Evolutionary conservation across 2,329 filamentous ascomycete species (phyloP).

Genomic region (Beauveria pseudobassiana): DNA sequence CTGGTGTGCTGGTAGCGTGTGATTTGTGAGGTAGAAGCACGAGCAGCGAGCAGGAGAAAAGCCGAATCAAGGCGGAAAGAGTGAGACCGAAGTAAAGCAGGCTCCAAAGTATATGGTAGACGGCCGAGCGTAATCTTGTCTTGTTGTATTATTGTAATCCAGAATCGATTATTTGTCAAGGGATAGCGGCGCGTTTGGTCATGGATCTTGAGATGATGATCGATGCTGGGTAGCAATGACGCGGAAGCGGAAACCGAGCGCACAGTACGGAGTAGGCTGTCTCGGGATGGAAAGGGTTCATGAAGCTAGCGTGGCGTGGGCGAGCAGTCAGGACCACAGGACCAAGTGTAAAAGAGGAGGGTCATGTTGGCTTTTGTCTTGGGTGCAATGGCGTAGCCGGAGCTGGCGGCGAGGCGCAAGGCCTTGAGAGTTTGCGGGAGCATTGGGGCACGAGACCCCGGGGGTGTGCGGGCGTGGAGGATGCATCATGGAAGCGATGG

Average conservation of each 20-base stretch:
- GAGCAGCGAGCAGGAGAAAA: too few relatives aligned
- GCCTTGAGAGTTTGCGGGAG: not conserved
- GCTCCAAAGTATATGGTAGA: not conserved
- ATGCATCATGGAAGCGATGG: not conserved
- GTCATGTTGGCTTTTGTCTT: slow-evolving; percentile 4
- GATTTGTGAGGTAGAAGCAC: too few relatives aligned
- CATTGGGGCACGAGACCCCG: not conserved
- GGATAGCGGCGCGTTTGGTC: not conserved
- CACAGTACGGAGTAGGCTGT: not conserved
- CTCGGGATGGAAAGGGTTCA: not conserved
- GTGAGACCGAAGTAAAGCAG: not conserved
- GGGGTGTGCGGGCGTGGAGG: not conserved
- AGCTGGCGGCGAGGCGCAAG: not conserved
- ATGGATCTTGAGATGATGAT: not conserved
- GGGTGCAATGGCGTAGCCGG: not conserved
- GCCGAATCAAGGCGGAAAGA: too few relatives aligned
- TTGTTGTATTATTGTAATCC: too few relatives aligned
- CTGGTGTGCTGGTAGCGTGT: too few relatives aligned
- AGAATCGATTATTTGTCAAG: not conserved
- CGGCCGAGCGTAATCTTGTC: too few relatives aligned
- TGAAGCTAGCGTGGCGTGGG: not conserved
- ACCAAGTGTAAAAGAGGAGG: not conserved
- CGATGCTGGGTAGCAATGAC: not conserved
- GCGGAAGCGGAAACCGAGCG: not conserved
- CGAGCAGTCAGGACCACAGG: too few relatives aligned